Base-by-base conservation (phyloP, 352 stramenopile genomes). In the Blastocystis sp. region DNA sequence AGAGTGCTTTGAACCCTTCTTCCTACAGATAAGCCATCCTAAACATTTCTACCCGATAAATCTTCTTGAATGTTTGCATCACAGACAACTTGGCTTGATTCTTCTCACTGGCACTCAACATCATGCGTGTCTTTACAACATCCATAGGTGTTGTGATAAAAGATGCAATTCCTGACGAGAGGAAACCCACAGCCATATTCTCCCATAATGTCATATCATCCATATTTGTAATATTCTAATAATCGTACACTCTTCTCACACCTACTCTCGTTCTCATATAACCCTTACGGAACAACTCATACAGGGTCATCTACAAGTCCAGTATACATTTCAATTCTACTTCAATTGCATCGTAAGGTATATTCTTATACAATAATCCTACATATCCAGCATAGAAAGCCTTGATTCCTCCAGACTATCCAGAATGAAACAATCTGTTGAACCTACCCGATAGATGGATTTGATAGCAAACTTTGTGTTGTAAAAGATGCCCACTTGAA, bases 101-200 rank as follows among this genome's bases (percentile, higher is more conserved):
- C 19, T 46, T 42, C 27, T 86, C 61, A n/a, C 51, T 58, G 19
- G 75, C 75, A n/a, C 43, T 73, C 12, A 86, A 39, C 75, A 86
- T 86, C 75, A 86, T 86, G 32, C 75, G 32, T n/a, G 75, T 86
- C 42, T 86, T 86, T 16, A 86, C 75, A 6, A 86, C 75, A 51
- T 86, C 75, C 57, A 86, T 75, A 19, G 75, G 75, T 6, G 75
- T 86, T 16, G 75, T 86, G 21, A 74, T n/a, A 24, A 71, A 86
- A 24, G 75, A 42, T 19, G 75, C 61, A 39, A 86, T 75, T 4
- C 57, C 57, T 9, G 75, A 86, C 7, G 75, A 86, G 9, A 54
- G 12, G 43, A 77, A 86, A 14, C 57, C 75, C 4, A 77, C 32
- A 71, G 21, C 35, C 37, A 86, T 58, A 42, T 46, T 77, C 75